phyloP scores from a whole-genome alignment of 306 rosid species.

The Sphenostylis stenocarpa region DNA sequence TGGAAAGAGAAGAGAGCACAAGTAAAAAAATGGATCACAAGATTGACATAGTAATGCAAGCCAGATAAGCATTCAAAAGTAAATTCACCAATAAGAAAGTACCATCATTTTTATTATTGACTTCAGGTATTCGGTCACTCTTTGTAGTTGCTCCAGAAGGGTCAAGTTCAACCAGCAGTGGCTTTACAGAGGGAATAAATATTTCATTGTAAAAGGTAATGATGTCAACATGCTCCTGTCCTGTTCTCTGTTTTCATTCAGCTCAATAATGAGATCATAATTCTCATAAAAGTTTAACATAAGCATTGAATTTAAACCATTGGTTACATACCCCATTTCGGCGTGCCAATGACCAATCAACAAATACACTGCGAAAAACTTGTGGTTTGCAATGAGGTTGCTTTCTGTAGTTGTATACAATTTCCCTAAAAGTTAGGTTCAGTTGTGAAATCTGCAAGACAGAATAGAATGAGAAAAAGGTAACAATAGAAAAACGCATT shows the following conservation, averaged over 20 bases:
- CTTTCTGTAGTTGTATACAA: slow-evolving; percentile 84
- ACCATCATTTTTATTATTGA: slow-evolving; percentile 70
- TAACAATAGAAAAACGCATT: slow-evolving; percentile 17
- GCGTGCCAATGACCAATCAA: slow-evolving; percentile 74
- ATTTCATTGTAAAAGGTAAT: slow-evolving; percentile 86
- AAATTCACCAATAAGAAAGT: slow-evolving; percentile 23
- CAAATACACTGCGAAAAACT: slow-evolving; percentile 91
- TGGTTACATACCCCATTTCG: slow-evolving; percentile 65
- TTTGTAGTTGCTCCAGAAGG: slow-evolving; percentile 66
- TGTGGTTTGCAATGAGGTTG: slow-evolving; percentile 92
- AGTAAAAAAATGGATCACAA: slow-evolving; percentile 33
- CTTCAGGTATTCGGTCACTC: slow-evolving; percentile 63
- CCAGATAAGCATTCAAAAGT: neutral
- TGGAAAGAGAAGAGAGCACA: slow-evolving; percentile 16
- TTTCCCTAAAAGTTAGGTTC: slow-evolving; percentile 84
- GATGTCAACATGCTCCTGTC: slow-evolving; percentile 88
- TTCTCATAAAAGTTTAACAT: neutral
- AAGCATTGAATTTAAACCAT: slow-evolving; percentile 4
- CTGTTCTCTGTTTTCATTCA: slow-evolving; percentile 64
- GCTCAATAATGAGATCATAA: slow-evolving; percentile 39
- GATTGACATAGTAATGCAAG: slow-evolving; percentile 17
- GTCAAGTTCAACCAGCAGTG: slow-evolving; percentile 88
- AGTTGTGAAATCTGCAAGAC: slow-evolving; percentile 87
- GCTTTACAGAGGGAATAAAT: slow-evolving; percentile 85
- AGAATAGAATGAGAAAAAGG: slow-evolving; percentile 32